Conservation (phyloP, 2,329 filamentous ascomycete species). For the Tolypocladium album region DNA sequence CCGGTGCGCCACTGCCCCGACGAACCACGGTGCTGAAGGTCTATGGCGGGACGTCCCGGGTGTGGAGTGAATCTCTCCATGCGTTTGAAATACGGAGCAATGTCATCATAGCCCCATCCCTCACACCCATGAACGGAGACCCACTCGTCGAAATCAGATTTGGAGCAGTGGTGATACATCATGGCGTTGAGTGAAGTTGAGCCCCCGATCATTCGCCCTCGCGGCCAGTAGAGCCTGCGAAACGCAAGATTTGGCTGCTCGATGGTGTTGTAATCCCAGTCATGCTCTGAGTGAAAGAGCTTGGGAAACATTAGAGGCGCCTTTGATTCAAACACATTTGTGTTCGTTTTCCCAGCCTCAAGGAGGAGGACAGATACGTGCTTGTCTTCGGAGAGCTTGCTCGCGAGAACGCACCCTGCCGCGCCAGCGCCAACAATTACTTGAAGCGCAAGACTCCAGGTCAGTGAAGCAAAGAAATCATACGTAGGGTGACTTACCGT, state of each 20-base stretch:
- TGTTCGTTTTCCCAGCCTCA: constrained; percentile 3
- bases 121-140: constrained; percentile 6
- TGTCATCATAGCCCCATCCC: constrained; percentile 9
- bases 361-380: constrained; percentile 9
- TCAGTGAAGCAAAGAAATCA: background rate
- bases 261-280: background rate
- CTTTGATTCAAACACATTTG: background rate
- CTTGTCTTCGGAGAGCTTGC: constrained; percentile 14
- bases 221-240: constrained; percentile 11
- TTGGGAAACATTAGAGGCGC: background rate
- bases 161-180: constrained; percentile 11
- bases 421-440: constrained; percentile 17
- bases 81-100: constrained; percentile 8
- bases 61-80: constrained; percentile 11
- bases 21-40: background rate
- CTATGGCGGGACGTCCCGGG: constrained; percentile 6
- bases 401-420: constrained; percentile 17
- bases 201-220: constrained; percentile 12
- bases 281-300: background rate
- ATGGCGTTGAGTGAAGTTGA: constrained; percentile 13
- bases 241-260: constrained; percentile 9
- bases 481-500: background rate
- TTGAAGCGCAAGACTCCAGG: background rate
- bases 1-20: background rate
- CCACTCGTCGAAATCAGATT: constrained; percentile 12